These are phyloP conservation scores for Globisporangium radiosum DNA, from an alignment of 352 stramenopile genomes.

Conservation along the genomic window DNA sequence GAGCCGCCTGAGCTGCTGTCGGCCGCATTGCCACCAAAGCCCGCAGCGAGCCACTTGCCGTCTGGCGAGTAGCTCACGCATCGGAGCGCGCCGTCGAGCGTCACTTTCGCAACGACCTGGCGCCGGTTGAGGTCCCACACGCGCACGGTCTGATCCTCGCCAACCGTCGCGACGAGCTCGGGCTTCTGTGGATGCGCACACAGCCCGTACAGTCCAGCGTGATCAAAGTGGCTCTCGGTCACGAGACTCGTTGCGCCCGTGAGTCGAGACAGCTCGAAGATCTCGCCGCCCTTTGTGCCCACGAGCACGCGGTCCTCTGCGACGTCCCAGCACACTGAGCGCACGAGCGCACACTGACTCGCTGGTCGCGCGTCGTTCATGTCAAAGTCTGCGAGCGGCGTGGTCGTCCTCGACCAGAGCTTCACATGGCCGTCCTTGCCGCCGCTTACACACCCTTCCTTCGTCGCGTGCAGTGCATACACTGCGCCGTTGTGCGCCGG, in stretches of 20 bases:
- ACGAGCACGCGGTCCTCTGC: constrained; percentile 66
- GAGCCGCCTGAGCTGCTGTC: constrained; percentile 9
- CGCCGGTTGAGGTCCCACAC: constrained; percentile 58
- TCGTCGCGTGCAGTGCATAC: constrained; percentile 57
- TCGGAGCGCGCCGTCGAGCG: constrained; percentile 50
- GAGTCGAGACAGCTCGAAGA: constrained; percentile 62
- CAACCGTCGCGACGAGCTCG: constrained; percentile 58
- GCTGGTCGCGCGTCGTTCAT: constrained; percentile 46
- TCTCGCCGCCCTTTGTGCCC: constrained; percentile 55
- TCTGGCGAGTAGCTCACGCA: constrained; percentile 58
- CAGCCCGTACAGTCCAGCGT: constrained; percentile 42
- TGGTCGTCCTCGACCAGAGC: constrained; percentile 48
- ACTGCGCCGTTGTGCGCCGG: constrained; percentile 64
- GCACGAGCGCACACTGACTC: constrained; percentile 32
- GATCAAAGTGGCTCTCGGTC: constrained; percentile 57
- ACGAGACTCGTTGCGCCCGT: constrained; percentile 54
- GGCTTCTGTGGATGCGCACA: constrained; percentile 33
- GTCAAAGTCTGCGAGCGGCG: constrained; percentile 57
- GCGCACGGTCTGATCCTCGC: constrained; percentile 59
- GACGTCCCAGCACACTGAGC: constrained; percentile 61
- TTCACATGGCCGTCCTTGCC: constrained; percentile 64
- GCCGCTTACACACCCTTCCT: constrained; percentile 46
- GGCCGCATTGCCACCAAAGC: constrained; percentile 31
- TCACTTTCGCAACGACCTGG: constrained; percentile 45
- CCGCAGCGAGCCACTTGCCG: constrained; percentile 58